These are phyloP conservation scores for Picea abies DNA, from an alignment of 83 land plant species.

Conservation along the genomic window DNA sequence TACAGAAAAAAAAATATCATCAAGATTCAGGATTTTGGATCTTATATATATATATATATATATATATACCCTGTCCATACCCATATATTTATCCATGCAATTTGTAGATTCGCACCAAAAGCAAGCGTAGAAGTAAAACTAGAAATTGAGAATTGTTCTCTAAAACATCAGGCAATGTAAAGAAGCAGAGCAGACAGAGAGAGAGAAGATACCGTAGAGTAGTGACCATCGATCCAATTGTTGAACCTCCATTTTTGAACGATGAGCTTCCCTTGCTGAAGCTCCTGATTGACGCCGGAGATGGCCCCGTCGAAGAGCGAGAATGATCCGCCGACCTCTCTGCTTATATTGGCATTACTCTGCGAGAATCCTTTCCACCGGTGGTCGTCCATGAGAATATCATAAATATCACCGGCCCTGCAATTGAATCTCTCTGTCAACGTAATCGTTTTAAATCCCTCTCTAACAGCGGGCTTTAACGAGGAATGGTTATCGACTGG, in stretches of 20 bases:
- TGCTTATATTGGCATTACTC: slow-evolving; percentile 93
- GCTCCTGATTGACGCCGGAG: slow-evolving; percentile 75
- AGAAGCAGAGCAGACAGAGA: neutral
- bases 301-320: slow-evolving; percentile 94
- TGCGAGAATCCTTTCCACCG: slow-evolving; percentile 98
- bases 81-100: too few relatives aligned
- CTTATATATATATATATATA: too few relatives aligned
- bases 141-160: too few relatives aligned
- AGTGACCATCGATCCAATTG: slow-evolving; percentile 87
- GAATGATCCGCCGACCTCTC: slow-evolving; percentile 85
- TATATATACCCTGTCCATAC: too few relatives aligned
- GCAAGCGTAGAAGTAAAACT: too few relatives aligned
- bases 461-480: slow-evolving; percentile 14
- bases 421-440: slow-evolving; percentile 88
- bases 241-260: slow-evolving; percentile 94
- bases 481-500: neutral
- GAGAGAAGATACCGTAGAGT: slow-evolving; percentile 62
- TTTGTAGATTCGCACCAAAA: too few relatives aligned
- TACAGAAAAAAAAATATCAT: too few relatives aligned
- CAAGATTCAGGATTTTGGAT: too few relatives aligned
- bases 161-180: neutral
- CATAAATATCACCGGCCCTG: slow-evolving; percentile 69
- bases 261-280: slow-evolving; percentile 78
- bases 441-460: slow-evolving; percentile 85
- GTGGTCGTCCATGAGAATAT: slow-evolving; percentile 86